These are phyloP conservation scores for Clarireedia monteithiana DNA, from an alignment of 2,329 filamentous ascomycete species.

Conservation along the genomic window DNA sequence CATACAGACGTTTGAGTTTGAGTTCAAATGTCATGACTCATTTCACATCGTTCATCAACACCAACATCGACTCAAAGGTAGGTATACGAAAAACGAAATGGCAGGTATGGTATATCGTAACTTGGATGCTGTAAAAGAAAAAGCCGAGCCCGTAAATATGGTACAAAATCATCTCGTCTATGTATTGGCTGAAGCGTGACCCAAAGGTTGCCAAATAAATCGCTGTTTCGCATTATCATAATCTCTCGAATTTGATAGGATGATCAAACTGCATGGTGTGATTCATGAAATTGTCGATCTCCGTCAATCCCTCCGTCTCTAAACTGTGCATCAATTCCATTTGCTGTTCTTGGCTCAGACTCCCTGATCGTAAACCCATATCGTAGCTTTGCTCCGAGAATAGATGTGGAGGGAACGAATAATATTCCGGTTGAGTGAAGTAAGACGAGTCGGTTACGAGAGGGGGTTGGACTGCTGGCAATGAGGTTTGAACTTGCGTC, in stretches of 20 bases:
- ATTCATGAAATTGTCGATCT: conserved; percentile 53
- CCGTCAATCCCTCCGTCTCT: conserved; percentile 58
- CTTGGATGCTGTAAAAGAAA: too few relatives aligned
- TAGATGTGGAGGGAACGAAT: conserved; percentile 23
- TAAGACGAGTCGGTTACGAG: conserved; percentile 22
- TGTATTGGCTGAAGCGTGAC: neutral
- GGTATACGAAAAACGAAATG: neutral
- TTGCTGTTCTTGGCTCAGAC: conserved; percentile 72
- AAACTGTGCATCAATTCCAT: conserved; percentile 74
- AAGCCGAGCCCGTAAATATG: neutral
- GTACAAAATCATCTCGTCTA: neutral
- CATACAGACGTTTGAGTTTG: too few relatives aligned
- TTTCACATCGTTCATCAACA: neutral
- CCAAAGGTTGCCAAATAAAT: conserved; percentile 1
- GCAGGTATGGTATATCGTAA: neutral
- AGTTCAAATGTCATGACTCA: too few relatives aligned
- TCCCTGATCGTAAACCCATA: conserved; percentile 50
- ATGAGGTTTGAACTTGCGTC: conserved; percentile 9
- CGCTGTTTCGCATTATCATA: too few relatives aligned
- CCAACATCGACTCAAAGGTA: neutral
- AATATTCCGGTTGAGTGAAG: conserved; percentile 25
- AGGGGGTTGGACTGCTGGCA: conserved; percentile 13
- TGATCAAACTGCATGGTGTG: conserved; percentile 22
- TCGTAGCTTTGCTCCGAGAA: conserved; percentile 36
- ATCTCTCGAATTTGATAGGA: conserved; percentile 19